Base-by-base conservation (phyloP, 768 basidiomycete species). In the Russula sp. region DNA sequence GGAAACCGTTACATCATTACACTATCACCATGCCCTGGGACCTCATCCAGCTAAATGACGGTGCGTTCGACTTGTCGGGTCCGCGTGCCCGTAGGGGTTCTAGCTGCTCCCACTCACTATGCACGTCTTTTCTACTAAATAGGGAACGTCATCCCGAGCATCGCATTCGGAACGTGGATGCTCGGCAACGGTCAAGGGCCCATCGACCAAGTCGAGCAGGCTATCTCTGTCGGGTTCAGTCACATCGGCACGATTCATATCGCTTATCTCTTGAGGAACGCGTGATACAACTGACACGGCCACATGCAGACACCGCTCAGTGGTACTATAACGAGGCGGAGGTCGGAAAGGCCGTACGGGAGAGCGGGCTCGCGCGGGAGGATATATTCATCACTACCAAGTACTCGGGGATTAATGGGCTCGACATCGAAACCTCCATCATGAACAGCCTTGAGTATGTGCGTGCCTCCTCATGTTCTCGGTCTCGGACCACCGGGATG, bases 361-460 rank as follows among this genome's bases (percentile, higher is more conserved):
- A 86, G 66, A 85, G 81, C 63, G 84, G 85, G 1, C 76, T 85
- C 5, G 68, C 76, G 42, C 79, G 86, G n/a, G 61, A 75, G 14
- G 82, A 86, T 1, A 66, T 88, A 31, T 88, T 78, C 71, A 79
- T 89, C 66, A 88, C 85, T 3, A 87, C 86, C 35, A 87, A 87
- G 68, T 86, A 79, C 68, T 83, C 84, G 14, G 83, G 82, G 1
- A 55, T 73, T 56, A 70, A 79, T 56, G 81, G 79, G 2, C 71
- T 83, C 57, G 80, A 81, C 63, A 81, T 85, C 37, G 76, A 77
- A 61, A 81, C 79, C 1, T 84, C 83, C 13, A 82, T 86, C 49
- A 70, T 77, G 34, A 78, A 84, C 66, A 85, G 84, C 58, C 67
- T 88, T 61, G 75, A 79, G 62, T 81, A 81, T 49, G 85, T 85